Base-by-base conservation (phyloP, 139 green algal species). In the Medakamo hakoo region DNA sequence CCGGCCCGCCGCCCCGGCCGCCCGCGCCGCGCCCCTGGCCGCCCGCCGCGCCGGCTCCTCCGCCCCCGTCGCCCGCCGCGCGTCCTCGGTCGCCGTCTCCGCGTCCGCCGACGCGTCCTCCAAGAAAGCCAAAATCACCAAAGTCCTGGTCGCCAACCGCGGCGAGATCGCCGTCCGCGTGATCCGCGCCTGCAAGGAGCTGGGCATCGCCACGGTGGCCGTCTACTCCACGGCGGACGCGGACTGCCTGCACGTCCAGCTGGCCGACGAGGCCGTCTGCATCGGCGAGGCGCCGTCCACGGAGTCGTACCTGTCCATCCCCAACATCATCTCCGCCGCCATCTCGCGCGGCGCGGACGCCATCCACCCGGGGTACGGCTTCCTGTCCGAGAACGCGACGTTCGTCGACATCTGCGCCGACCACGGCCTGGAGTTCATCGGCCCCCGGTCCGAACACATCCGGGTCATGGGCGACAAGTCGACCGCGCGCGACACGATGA, bases 401-500 rank as follows among this genome's bases (percentile, higher is more conserved):
- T 97, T 97, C 76, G 91, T 96, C 55, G 89, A 97, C 66, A 97
- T 97, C 68, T 96, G 89, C 71, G 76, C 49, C 26, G 91, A 96
- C 68, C 91, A 97, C 70, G 86, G 88, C 61, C 83, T 97, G 32
- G 84, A 91, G 67, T 97, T 97, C 81, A 97, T 97, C 66, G 91
- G 91, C n/a, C 91, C 91, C 48, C 84, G 82, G 68, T 72, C 86
- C 3, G 77, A 88, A 4, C 82, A 87, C 62, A 97, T 97, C 69
- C 71, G 82, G 31, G 66, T 89, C 1, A 97, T 97, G 91, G 91
- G 91, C 22, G 91, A 97, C 81, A 97, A 97, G 77, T 80, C 85
- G 31, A 96, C 90, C 1, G 90, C 90, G 1, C 73, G 84, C 21
- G 86, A 95, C 64, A 97, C 90, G 30, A 97, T 97, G 90, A 90